phyloP scores from a whole-genome alignment of 805 yeast species.

The Monosporozyma yasuniensis region DNA sequence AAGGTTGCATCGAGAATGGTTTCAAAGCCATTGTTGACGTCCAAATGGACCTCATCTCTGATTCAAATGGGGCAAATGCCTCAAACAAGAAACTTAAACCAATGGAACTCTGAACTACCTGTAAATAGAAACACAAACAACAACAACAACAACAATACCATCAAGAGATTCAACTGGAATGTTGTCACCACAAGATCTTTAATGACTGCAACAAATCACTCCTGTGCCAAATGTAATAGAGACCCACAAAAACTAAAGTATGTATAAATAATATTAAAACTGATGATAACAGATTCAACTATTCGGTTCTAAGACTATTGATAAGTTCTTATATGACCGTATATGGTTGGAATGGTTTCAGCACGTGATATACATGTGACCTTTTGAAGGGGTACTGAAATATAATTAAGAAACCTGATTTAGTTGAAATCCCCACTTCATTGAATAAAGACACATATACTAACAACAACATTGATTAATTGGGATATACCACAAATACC shows the following conservation, averaged over 20 bases:
- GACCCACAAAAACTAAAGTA: conserved; percentile 7
- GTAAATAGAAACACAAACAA: not conserved
- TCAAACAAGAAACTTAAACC: not conserved
- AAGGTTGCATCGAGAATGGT: not conserved
- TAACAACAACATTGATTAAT: not conserved
- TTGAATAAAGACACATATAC: not conserved
- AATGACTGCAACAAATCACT: conserved; percentile 9
- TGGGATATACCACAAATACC: not conserved
- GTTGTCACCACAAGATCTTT: conserved; percentile 4
- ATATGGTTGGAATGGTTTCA: not conserved
- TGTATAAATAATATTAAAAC: conserved; percentile 2
- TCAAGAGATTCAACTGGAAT: not conserved
- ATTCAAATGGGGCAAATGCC: not conserved
- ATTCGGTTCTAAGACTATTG: too few species aligned
- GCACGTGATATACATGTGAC: not conserved
- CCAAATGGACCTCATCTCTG: not conserved
- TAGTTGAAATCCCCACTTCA: not conserved
- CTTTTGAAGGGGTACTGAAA: not conserved
- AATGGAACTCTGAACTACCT: not conserved
- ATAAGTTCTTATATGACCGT: too few species aligned
- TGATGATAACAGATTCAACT: too few species aligned
- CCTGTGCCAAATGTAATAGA: conserved; percentile 13
- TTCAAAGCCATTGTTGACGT: not conserved
- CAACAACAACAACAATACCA: not conserved
- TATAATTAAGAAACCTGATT: not conserved